Evolutionary conservation across 2,329 filamentous ascomycete genomes (phyloP).

Genomic region (Calonectria crousiana): DNA sequence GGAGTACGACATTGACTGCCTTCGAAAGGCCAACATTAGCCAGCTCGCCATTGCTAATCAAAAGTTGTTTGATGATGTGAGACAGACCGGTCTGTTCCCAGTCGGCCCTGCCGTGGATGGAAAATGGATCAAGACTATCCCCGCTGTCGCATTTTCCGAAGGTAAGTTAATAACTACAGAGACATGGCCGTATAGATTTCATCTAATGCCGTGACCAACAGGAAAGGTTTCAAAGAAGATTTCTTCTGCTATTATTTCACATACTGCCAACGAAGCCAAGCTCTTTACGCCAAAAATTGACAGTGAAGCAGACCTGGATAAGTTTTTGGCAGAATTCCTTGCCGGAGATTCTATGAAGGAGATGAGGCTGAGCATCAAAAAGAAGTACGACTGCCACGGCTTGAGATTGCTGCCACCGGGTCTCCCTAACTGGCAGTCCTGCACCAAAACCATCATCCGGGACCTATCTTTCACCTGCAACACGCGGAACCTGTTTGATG

Average conservation of each 20-base stretch:
- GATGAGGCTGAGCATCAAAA: not conserved
- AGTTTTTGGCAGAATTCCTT: conserved; percentile 1
- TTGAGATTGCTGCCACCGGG: not conserved
- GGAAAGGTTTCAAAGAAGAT: not conserved
- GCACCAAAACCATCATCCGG: not conserved
- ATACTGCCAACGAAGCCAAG: not conserved
- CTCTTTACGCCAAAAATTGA: not conserved
- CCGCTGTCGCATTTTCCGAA: not conserved
- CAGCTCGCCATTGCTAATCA: conserved; percentile 7
- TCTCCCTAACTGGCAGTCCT: not conserved
- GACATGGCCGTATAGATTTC: too few species aligned
- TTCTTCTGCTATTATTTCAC: not conserved
- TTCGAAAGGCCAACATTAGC: not conserved
- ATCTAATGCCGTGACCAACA: not conserved
- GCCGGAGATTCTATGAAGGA: not conserved
- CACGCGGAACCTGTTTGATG: conserved; percentile 17
- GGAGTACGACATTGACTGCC: conserved; percentile 18
- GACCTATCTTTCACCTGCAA: conserved; percentile 31
- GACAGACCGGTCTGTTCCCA: conserved; percentile 25
- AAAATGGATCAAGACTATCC: conserved; percentile 12
- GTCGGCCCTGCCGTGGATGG: conserved; percentile 27
- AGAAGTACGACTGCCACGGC: conserved; percentile 6
- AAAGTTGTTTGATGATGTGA: not conserved
- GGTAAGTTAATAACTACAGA: not conserved
- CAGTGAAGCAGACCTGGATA: not conserved